phyloP scores from a whole-genome alignment of 2,329 filamentous ascomycete genomes.

The Botrytis hyacinthi region DNA sequence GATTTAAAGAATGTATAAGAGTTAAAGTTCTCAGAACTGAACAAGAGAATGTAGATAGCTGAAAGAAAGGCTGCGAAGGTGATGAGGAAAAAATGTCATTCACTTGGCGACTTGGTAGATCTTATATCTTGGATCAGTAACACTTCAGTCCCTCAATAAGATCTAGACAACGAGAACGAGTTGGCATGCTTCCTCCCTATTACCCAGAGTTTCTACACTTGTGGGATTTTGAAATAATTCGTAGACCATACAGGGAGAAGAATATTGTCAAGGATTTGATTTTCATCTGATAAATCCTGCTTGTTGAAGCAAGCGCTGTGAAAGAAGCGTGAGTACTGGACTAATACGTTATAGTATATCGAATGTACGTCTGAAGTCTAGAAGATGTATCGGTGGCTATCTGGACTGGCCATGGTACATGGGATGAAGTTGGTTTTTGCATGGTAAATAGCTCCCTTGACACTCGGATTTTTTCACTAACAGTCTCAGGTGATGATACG shows the following conservation, averaged over 20 bases:
- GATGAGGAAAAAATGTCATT: slow-evolving; percentile 29
- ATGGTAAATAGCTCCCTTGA: neutral
- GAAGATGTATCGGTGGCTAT: neutral
- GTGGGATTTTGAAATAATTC: neutral
- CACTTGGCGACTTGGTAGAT: slow-evolving; percentile 20
- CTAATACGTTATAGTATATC: neutral
- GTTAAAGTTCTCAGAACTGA: slow-evolving; percentile 38
- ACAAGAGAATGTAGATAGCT: slow-evolving; percentile 36
- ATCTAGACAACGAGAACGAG: slow-evolving; percentile 24
- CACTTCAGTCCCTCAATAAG: slow-evolving; percentile 9
- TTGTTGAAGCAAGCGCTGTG: neutral
- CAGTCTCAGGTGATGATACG: neutral
- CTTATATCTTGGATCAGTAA: slow-evolving; percentile 33
- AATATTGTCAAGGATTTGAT: neutral
- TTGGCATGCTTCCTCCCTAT: neutral
- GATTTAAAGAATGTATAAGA: slow-evolving; percentile 37
- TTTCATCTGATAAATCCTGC: slow-evolving; percentile 2
- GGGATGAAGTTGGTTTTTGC: neutral
- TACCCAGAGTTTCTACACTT: neutral
- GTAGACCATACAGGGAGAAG: neutral
- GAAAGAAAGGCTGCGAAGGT: slow-evolving; percentile 35
- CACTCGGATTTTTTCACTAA: neutral
- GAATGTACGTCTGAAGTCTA: neutral
- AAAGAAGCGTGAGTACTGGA: neutral
- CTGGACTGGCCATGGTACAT: neutral